Base-by-base conservation (phyloP, 805 yeast genomes). In the Barnettozyma pratensis region DNA sequence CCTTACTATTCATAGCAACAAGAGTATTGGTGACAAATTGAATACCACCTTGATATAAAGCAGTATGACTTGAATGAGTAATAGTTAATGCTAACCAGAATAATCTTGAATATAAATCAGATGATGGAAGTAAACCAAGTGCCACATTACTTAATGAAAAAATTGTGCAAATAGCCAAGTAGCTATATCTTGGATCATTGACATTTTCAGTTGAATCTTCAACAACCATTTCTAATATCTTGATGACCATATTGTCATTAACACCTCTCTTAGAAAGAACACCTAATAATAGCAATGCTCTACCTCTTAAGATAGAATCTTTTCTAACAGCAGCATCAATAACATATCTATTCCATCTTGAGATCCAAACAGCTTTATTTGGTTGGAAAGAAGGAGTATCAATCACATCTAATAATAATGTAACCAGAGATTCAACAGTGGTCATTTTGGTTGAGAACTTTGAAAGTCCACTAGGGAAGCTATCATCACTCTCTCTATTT, bases 201-300 rank as follows among this genome's bases (percentile, higher is more conserved):
- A 64, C 44, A 26, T 55, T 56, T 46, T 66, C 70, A 7, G 59
- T 62, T 28, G 63, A 58, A 12, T 64, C 57, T n/a, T 61, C 63
- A 9, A 66, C 66, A 32, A 59, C 49, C 41, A 60, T 59, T 1
- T 70, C 65, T 6, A 66, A 47, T 7, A 76, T 63, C 35, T 66
- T 69, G 47, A 68, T 59, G 38, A 75, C 77, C 55, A 70, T 59
- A n/a, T 72, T 69, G 56, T 83, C 87, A 44, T 79, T 78, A 28
- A 85, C 76, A 29, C 88, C 89, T 10, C 72, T 66, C 51, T 77
- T 78, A 0, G 87, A 75, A 40, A 88, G 63, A 36, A 84, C 79
- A 37, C 96, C 94, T 14, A 87, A 72, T 6, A 86, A 76, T 53
- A 87, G 68, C 52, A 83, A 68, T 0, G 90, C 87, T 47, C 92